phyloP scores from a whole-genome alignment of 2,329 filamentous ascomycete species.

The Xylariaceae sp. region DNA sequence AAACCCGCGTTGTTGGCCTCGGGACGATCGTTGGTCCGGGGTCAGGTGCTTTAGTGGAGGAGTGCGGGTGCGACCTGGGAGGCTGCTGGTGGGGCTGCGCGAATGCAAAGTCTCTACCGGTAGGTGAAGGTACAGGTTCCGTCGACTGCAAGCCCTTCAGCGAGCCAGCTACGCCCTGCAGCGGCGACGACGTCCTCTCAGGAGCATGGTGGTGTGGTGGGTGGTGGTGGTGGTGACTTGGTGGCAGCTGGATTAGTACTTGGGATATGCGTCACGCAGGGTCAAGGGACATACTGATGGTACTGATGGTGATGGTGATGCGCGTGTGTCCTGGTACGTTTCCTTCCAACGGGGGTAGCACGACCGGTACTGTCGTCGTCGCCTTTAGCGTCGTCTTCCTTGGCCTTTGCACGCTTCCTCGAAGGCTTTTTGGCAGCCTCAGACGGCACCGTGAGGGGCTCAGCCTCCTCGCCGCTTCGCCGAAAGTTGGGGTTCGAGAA shows the following conservation, averaged over 20 bases:
- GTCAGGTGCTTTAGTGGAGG: conserved; percentile 26
- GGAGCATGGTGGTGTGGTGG: conserved; percentile 43
- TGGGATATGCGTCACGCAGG: conserved; percentile 5
- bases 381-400: conserved; percentile 65
- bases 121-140: conserved; percentile 41
- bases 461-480: conserved; percentile 53
- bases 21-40: conserved; percentile 40
- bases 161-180: conserved; percentile 36
- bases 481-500: conserved; percentile 44
- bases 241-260: conserved; percentile 23
- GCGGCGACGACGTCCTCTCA: conserved; percentile 42
- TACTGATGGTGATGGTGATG: conserved; percentile 56
- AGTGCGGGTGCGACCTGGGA: conserved; percentile 35
- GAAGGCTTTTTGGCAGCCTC: conserved; percentile 42
- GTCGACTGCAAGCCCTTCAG: conserved; percentile 47
- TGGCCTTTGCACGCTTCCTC: conserved; percentile 62
- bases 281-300: conserved; percentile 51
- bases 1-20: conserved; percentile 61
- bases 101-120: conserved; percentile 36
- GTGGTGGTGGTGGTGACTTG: conserved; percentile 40
- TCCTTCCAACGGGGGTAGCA: conserved; percentile 53
- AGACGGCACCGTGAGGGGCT: conserved; percentile 40
- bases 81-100: conserved; percentile 50
- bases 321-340: conserved; percentile 61
- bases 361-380: conserved; percentile 64